A percentile compares a stretch with the other conserved stretches of the same genome.
Evolutionary conservation across 108 stramenopile species (phyloP).

Genomic region (Discostella stelligeroides): DNA sequence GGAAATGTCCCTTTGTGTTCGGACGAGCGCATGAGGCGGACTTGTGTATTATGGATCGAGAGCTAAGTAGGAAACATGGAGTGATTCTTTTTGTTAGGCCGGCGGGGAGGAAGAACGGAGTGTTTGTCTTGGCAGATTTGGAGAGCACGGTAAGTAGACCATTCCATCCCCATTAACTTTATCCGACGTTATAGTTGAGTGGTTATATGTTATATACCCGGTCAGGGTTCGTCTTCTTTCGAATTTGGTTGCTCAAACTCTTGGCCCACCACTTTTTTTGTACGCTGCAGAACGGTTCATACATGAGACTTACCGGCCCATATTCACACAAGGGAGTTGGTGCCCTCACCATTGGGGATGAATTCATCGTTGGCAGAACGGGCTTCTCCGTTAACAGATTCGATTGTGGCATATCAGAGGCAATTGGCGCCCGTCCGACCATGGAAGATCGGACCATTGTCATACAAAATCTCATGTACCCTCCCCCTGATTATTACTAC

Average conservation of each 20-base stretch:
- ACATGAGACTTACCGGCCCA: conserved; percentile 89
- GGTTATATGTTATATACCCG: background rate
- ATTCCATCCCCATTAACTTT: too few relatives aligned
- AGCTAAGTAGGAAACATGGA: conserved; percentile 85
- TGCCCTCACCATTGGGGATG: conserved; percentile 83
- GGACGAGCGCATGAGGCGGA: conserved; percentile 91
- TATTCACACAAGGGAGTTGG: conserved; percentile 83
- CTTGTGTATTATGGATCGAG: conserved; percentile 90
- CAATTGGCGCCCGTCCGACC: conserved; percentile 89
- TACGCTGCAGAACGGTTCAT: conserved; percentile 79
- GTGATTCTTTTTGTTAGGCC: conserved; percentile 73
- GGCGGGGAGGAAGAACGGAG: conserved; percentile 56
- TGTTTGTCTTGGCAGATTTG: conserved; percentile 81
- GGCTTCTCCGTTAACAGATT: conserved; percentile 96
- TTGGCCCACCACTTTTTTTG: conserved; percentile 13
- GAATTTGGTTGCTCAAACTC: background rate
- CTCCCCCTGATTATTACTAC: conserved; percentile 82
- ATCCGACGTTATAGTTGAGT: too few relatives aligned
- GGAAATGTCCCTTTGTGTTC: conserved; percentile 84
- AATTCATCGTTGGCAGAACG: conserved; percentile 97
- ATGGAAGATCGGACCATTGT: conserved; percentile 95
- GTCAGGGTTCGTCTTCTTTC: background rate
- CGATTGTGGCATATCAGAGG: conserved; percentile 96
- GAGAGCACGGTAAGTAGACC: conserved; percentile 94
- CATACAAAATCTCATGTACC: conserved; percentile 83